Base-by-base conservation (phyloP, 805 yeast species). In the Pichia rugopelliculosa region DNA sequence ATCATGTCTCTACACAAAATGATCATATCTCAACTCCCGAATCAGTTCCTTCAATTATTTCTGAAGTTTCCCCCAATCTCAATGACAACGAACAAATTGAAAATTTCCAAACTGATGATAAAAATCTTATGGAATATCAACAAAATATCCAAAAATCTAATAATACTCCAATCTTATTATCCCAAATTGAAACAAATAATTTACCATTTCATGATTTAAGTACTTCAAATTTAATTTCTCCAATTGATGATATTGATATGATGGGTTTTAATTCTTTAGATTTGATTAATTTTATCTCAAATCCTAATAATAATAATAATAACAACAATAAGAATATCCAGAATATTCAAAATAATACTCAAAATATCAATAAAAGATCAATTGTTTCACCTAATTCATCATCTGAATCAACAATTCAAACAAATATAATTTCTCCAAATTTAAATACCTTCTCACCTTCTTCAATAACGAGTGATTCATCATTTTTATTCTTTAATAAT, bases 271-370 rank as follows among this genome's bases (percentile, higher is more conserved):
- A 45, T 22, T 30, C 49, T n/a, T 36, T 59, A 20, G 55, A 54
- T 44, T 45, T 65, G 20, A 64, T 62, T 4, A 60, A 61, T 5
- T 64, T 62, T 48, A 58, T 56, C 22, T 62, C 68, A 3, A 67
- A 65, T 20, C 61, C 64, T 9, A 41, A 41, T 2, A 27, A 15
- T 39, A 38, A n/a, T 42, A 20, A 8, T 18, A 7, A 39, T n/a
- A 22, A n/a, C 4, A 36, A 27, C 15, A 9, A 10, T 6, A 26
- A 23, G 10, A 42, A 11, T 42, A 11, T 23, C 1, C 26, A 18
- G 17, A 17, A 9, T 22, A 18, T 25, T 18, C 18, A 6, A 4
- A 46, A 40, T 3, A 38, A 30, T 12, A 39, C 15, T 27, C 11
- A 22, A 21, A 33, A 34, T 15, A 21, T 15, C 4, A 45, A 25